Percentiles rank a stretch among this genome's conserved stretches.
Evolutionary conservation across 768 basidiomycete genomes (phyloP).

Genomic region (Cystofilobasidium ferigula): DNA sequence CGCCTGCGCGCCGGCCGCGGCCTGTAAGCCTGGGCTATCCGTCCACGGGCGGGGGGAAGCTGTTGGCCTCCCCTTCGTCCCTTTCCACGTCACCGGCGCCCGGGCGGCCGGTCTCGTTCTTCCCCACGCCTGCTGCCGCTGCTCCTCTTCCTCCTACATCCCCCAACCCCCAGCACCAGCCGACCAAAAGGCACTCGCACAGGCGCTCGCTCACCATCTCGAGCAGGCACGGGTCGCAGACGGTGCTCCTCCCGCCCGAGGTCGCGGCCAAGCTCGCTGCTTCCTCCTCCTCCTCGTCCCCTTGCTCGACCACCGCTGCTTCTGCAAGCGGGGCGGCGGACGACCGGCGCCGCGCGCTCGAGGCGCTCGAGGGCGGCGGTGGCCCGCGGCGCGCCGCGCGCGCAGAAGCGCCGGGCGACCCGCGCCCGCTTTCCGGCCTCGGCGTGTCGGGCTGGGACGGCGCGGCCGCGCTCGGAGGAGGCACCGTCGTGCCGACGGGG

Average conservation of each 20-base stretch:
- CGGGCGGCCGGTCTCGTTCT: background rate
- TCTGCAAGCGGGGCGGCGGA: conserved; percentile 57
- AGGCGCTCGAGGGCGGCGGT: conserved; percentile 57
- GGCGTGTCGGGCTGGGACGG: conserved; percentile 14
- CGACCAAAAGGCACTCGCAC: conserved; percentile 41
- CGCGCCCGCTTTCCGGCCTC: background rate
- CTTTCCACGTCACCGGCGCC: background rate
- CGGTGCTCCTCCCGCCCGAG: conserved; percentile 58
- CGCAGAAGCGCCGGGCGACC: no score
- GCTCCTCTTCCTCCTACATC: background rate
- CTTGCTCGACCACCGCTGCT: conserved; percentile 43
- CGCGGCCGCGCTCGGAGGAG: background rate
- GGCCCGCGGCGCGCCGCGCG: no score
- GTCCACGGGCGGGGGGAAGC: no score
- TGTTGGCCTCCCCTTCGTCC: background rate
- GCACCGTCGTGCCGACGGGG: background rate
- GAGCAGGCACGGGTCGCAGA: conserved; percentile 77
- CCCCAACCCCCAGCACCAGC: background rate
- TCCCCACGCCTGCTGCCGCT: background rate
- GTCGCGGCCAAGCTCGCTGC: conserved; percentile 56
- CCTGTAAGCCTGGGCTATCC: background rate
- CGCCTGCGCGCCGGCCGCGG: background rate
- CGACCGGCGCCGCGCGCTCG: conserved; percentile 67
- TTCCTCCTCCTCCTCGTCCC: conserved; percentile 48
- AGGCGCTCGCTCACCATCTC: conserved; percentile 76